Evolutionary conservation across 1,284 basidiomycete species (phyloP), one percentile per base, ranked within the genome.

Genomic region (Acaromyces ingoldii): DNA sequence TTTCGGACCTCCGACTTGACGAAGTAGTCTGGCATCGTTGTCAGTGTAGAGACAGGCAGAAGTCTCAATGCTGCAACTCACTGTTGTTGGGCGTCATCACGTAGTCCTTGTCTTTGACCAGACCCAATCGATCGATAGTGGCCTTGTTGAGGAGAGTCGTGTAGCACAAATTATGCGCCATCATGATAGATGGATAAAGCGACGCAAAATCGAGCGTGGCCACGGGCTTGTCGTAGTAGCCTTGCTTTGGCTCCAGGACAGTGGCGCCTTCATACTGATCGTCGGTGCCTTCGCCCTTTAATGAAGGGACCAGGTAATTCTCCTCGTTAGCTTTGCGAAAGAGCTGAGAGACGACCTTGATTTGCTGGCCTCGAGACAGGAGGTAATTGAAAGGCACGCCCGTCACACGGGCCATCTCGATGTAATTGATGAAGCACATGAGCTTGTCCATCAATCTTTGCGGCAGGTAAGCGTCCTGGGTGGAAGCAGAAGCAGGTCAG

Each of bases 391-490:
- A 75, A n/a, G 72, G 72, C 4, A 75, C 72, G 25, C 72, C 72
- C 6, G 72, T 75, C 13, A 75, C 72, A 45, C 72, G 60, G 22
- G 72, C 67, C 72, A 75, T 75, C 55, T 75, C 72, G 26, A 68
- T 68, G 49, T 75, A 75, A 55, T 75, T 75, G 64, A 75, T 74
- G 57, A 75, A 69, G 46, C 71, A 75, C 72, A 75, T 75, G 39
- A 75, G 64, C 60, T 72, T 72, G 61, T 75, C 72, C 67, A 75
- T 67, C 31, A 75, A 57, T 11, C 72, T 58, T 53, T 75, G 72
- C 7, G 72, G 72, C 10, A 75, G 62, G 42, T 75, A 75, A n/a
- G 72, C 72, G 47, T 75, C 72, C 49, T 52, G 34, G 10, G 25
- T 29, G n/a, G n/a, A n/a, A n/a, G n/a, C n/a, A n/a, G n/a, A n/a